Percentiles rank a stretch among this genome's conserved stretches.
These are phyloP conservation scores for Lagerstroemia fauriei DNA, from an alignment of 441 rosid genomes.

Conservation along the genomic window DNA sequence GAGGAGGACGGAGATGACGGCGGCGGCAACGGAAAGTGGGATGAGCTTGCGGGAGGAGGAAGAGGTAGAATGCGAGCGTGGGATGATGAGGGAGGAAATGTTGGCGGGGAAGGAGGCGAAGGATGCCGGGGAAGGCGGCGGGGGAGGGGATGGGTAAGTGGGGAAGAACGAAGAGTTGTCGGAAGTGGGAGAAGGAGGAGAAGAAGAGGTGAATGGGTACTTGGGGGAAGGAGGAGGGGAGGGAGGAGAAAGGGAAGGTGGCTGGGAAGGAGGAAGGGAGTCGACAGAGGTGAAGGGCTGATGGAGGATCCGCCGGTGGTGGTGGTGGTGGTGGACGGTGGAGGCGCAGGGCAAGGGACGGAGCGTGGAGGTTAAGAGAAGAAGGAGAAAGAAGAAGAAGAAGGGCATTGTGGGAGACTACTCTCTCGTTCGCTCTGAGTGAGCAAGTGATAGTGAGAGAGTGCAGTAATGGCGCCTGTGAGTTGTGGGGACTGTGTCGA, in stretches of 20 bases:
- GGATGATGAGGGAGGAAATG: conserved; percentile 80
- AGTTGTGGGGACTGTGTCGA: conserved; percentile 30
- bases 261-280: conserved; percentile 43
- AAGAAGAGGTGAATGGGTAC: conserved; percentile 41
- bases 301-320: conserved; percentile 79
- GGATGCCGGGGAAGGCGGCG: conserved; percentile 67
- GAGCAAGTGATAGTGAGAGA: neutral
- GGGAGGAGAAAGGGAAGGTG: conserved; percentile 36
- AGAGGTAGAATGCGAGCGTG: conserved; percentile 51
- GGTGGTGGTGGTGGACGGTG: conserved; percentile 30
- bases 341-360: neutral
- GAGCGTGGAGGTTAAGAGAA: conserved; percentile 22
- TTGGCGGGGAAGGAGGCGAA: conserved; percentile 92
- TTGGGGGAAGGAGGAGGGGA: conserved; percentile 45
- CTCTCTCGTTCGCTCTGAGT: neutral
- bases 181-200: conserved; percentile 41
- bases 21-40: conserved; percentile 37
- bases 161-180: conserved; percentile 60
- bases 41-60: conserved; percentile 49
- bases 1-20: conserved; percentile 48
- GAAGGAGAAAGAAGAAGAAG: conserved; percentile 23
- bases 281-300: conserved; percentile 47
- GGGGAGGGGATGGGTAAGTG: conserved; percentile 65
- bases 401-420: conserved; percentile 45
- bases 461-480: conserved; percentile 17